Base-by-base conservation (phyloP, 495 filamentous ascomycete genomes). In the Lasiosphaeris hirsuta region DNA sequence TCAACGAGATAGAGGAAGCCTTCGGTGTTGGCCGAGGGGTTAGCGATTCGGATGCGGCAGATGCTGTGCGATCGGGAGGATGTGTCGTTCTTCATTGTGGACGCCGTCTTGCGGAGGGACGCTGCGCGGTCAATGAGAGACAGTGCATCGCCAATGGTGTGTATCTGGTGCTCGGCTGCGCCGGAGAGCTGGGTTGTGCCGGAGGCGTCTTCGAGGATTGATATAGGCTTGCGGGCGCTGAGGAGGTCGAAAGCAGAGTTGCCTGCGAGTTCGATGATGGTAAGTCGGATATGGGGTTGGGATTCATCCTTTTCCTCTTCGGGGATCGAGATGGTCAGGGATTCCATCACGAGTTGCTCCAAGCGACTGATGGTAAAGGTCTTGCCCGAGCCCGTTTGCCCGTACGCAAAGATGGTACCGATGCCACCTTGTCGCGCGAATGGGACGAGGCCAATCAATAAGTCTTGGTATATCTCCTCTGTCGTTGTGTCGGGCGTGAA, bases 101-200 rank as follows among this genome's bases (percentile, higher is more conserved):
- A 37, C 11, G 14, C 75, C 73, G 10, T 74, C 72, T 1, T 72
- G 67, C 51, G 49, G 8, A 51, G 19, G 8, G 49, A 37, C 0
- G 49, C 15, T 4, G 49, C 49, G 18, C 19, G n/a, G 14, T 51
- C 49, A 37, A 51, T 41, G n/a, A 23, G 7, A 9, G 18, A 37
- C 1, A 51, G 49, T 0, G 36, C 34, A 6, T 36, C 14, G 15
- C 14, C 11, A 0, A 15, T 13, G 15, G 7, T n/a, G 3, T 10
- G 0, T 2, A 51, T 78, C 71, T 23, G 19, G 17, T 54, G 40
- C 45, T 63, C 61, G 10, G 43, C n/a, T 7, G 61, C 59, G 3
- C 61, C 63, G 6, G 55, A 57, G 11, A 62, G 50, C 13, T 66
- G 63, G 0, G 58, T 49, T 10, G 36, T 54, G 8, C 63, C 63